A percentile compares a stretch with the other conserved stretches of the same genome.
phyloP scores from a whole-genome alignment of 164 flowering plant genomes.

The Cinnamomum micranthum region DNA sequence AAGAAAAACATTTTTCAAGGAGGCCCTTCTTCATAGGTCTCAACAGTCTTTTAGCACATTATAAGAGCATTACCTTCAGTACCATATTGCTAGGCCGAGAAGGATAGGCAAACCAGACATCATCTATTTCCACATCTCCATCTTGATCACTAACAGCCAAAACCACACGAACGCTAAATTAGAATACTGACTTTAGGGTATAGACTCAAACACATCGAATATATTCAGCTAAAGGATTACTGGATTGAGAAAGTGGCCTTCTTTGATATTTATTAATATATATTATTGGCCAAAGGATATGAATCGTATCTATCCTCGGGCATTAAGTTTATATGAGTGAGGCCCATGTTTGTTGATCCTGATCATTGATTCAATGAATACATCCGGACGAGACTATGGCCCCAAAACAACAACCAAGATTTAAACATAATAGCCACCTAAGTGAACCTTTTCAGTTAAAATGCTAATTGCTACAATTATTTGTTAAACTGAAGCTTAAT shows the following conservation, averaged over 20 bases:
- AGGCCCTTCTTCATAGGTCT: background rate
- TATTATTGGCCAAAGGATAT: background rate
- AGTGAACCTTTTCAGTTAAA: background rate
- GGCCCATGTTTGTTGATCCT: background rate
- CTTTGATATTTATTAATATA: too few relatives aligned
- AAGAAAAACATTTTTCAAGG: too few relatives aligned
- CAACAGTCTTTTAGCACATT: background rate
- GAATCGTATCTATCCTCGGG: background rate
- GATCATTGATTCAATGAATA: too few relatives aligned
- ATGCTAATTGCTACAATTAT: background rate
- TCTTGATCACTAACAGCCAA: conserved; percentile 52
- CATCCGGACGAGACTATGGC: too few relatives aligned
- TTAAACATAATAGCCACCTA: background rate
- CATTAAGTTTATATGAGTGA: background rate
- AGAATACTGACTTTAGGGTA: background rate
- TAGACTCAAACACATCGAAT: background rate
- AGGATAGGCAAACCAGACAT: conserved; percentile 98
- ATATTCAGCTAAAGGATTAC: too few relatives aligned
- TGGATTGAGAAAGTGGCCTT: background rate
- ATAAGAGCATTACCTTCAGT: conserved; percentile 58
- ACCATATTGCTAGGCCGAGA: conserved; percentile 90
- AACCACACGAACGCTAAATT: background rate
- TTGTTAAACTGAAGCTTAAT: background rate
- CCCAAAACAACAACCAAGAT: too few relatives aligned
- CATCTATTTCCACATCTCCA: conserved; percentile 86